These are phyloP conservation scores for Scleroderma bovista DNA, from an alignment of 768 basidiomycete genomes.

Conservation along the genomic window DNA sequence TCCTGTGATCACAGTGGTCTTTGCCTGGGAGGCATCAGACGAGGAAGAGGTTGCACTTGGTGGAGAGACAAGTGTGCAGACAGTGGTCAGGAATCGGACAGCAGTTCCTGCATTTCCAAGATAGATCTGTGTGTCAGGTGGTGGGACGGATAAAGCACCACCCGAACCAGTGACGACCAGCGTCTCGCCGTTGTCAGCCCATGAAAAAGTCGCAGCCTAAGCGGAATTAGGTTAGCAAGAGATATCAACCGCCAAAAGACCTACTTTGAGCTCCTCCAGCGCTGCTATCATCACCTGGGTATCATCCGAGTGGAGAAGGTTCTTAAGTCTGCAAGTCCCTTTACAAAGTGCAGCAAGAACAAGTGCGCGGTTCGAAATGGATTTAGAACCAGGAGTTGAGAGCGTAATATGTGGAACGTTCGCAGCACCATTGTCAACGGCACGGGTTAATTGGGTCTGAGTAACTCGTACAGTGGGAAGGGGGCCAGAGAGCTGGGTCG, in stretches of 20 bases:
- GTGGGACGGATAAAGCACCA: slow-evolving; percentile 73
- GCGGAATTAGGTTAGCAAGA: neutral
- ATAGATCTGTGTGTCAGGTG: slow-evolving; percentile 82
- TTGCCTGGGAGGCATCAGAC: slow-evolving; percentile 31
- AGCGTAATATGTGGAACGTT: slow-evolving; percentile 44
- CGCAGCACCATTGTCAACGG: neutral
- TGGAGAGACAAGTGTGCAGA: slow-evolving; percentile 80
- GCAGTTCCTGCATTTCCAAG: slow-evolving; percentile 98
- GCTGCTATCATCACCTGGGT: slow-evolving; percentile 99
- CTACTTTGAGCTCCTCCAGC: slow-evolving; percentile 77
- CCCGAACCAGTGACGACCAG: slow-evolving; percentile 86
- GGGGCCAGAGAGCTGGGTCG: slow-evolving; percentile 13
- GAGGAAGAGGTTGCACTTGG: slow-evolving; percentile 9
- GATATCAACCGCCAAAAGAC: slow-evolving; percentile 1
- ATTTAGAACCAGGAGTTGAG: slow-evolving; percentile 95
- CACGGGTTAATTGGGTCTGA: slow-evolving; percentile 21
- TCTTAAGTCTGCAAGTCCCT: slow-evolving; percentile 84
- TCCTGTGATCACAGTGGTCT: slow-evolving; percentile 83
- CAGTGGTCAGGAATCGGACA: slow-evolving; percentile 93
- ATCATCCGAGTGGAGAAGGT: slow-evolving; percentile 94
- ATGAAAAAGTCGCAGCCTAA: slow-evolving; percentile 88
- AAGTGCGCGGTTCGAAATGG: slow-evolving; percentile 90
- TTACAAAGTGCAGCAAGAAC: slow-evolving; percentile 88
- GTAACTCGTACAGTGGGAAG: slow-evolving; percentile 2
- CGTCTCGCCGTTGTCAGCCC: slow-evolving; percentile 96